Base-by-base conservation (phyloP, 2,329 filamentous ascomycete species). In the Curvularia hawaiiensis region DNA sequence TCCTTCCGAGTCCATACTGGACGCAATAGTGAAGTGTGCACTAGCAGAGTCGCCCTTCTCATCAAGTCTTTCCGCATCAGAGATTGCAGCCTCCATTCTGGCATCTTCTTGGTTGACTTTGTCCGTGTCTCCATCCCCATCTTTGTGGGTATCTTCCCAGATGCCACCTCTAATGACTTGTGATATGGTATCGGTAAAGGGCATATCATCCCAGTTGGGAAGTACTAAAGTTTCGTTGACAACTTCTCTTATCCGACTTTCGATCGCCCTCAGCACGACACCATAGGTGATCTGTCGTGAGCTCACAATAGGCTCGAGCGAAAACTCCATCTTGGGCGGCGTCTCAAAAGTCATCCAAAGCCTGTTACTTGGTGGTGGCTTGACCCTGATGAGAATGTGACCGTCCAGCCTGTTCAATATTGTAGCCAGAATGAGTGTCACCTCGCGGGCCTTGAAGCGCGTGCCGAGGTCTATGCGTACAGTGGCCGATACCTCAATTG, bases 191-290 rank as follows among this genome's bases (percentile, higher is more conserved):
- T 90, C 87, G 72, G 92, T 89, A 75, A 99, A 98, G 0, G 95
- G 92, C 24, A 92, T 84, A 73, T 99, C 95, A 64, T 99, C 95
- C 94, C 95, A 99, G 72, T 96, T 96, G 0, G 95, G 95, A 54
- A 89, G 82, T 2, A 99, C 95, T 20, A 98, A 76, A 1, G 92
- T 97, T 78, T 99, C 95, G 10, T 90, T 91, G 59, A 99, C 84
- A 9, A 97, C 92, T 76, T 97, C 93, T 70, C 96, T 90, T 73
- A 99, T 97, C 49, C 92, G 85, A 70, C 90, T 96, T 77, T 99
- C 95, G 58, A 99, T 98, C 60, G 96, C 91, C 49, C 92, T 87
- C 12, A 98, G 83, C 54, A 99, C 95, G 58, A 97, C 85, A 1
- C 89, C 91, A 75, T 97, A 98, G 0, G 95, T 98, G 63, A 99